Evolutionary conservation across 2,329 filamentous ascomycete genomes (phyloP), one percentile per base, ranked within the genome.

Genomic region (Colletotrichum falcatum): DNA sequence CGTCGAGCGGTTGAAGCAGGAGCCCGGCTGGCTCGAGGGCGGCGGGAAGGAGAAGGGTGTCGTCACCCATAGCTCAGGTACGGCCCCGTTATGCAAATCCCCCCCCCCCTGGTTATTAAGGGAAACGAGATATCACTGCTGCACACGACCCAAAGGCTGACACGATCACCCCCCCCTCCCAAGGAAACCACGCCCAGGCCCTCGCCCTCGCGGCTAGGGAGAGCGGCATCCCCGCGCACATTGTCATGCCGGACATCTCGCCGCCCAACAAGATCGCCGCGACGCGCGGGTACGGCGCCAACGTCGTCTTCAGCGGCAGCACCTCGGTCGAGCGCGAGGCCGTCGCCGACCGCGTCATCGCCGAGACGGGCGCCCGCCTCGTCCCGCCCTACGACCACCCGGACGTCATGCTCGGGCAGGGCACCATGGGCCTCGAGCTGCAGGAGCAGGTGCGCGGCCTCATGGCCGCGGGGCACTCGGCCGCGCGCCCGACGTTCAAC

Each of bases 131-230:
- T 5, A 1, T 28, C 11, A 44, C 12, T 9, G 12, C n/a, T 16
- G n/a, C 66, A 18, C 3, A 1, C 20, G 23, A 44, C 12, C 14
- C 3, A 1, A 5, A 2, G 54, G 42, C 39, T 26, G 2, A 39
- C n/a, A 9, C 5, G 33, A 26, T 3, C 7, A 1, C 18, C 42
- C 42, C 2, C 20, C 42, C 18, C 2, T 9, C 20, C 7, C 5
- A 73, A 95, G 95, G 95, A 70, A 98, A 98, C 82, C 96, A 98
- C 79, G 95, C 95, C 0, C 94, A 97, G 84, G 95, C 96, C 1
- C 90, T 98, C 66, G 90, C 95, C 2, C 91, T 98, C 61, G 95
- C 95, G 0, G 94, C 95, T 2, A 86, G 85, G 23, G 91, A 91
- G 46, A 89, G 92, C 77, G 83, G 85, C 63, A 90, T 98, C 72